Evolutionary conservation across 75 land plant species (phyloP), one percentile per base, ranked within the genome.

Genomic region (Selaginella moellendorffii): DNA sequence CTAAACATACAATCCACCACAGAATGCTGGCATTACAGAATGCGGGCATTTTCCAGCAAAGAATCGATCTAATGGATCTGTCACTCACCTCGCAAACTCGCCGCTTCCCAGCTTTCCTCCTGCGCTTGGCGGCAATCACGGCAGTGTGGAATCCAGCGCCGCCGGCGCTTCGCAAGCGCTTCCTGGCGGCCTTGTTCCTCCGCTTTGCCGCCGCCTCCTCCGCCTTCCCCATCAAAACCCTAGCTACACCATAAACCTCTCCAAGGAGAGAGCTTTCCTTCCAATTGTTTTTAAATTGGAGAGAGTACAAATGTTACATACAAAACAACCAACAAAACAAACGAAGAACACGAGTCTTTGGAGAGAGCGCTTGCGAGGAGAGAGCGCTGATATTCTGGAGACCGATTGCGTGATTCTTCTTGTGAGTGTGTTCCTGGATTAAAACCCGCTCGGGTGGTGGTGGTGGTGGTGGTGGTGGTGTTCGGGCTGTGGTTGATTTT

Each of bases 51-150:
- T 24, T 10, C 27, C 21, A 5, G 26, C 5, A 19, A 0, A 54
- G 23, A 42, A 19, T 26, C 26, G 20, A 19, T 10, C 10, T 46
- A 46, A 46, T 24, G 21, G 24, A 21, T 24, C 23, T 19, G 5
- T 8, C 24, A 28, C 24, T 10, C 29, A 86, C 97, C 85, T 85
- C 79, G 54, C 95, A 88, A 10, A 66, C 65, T 28, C 97, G 84
- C 27, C 95, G 93, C 19, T 71, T 83, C 2, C 95, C 89, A 56
- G 79, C 52, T 63, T 81, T 83, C 62, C 84, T 82, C 53, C 97
- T 88, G 36, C 80, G 82, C 68, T 84, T 86, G 72, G 82, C 54
- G 62, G 92, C 83, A 65, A 84, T 77, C 25, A 85, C 73, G 29
- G 77, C 72, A 5, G 5, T 14, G 46, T 36, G 46, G 14, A 5